Conservation (phyloP, 169 alveolate genomes). For the Plasmodium coatneyi region DNA sequence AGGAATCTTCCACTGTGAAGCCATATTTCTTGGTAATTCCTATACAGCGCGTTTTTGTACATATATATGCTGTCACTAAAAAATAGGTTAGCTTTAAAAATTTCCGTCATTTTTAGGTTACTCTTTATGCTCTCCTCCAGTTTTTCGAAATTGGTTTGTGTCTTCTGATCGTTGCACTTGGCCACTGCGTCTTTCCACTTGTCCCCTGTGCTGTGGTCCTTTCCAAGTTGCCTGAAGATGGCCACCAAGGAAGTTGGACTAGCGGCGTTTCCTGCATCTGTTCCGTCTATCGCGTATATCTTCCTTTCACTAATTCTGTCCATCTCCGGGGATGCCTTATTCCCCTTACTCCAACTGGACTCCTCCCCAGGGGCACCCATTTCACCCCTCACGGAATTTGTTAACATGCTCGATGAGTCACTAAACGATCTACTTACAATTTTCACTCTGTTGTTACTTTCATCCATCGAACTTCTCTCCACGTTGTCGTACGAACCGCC, state of each 20-base stretch:
- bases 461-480: background rate
- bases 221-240: background rate
- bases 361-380: background rate
- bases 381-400: background rate
- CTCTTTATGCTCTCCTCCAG: background rate
- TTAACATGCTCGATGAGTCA: background rate
- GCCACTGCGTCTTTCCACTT: constrained; percentile 1
- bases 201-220: background rate
- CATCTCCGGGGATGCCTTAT: background rate
- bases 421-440: background rate
- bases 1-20: constrained; percentile 20
- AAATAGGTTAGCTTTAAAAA: constrained; percentile 29
- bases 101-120: constrained; percentile 7
- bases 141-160: background rate
- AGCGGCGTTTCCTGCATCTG: background rate
- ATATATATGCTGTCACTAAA: background rate
- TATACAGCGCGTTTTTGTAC: constrained; percentile 32
- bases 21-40: constrained; percentile 20
- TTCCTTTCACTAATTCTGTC: background rate
- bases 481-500: background rate
- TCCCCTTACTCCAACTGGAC: background rate
- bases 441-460: background rate
- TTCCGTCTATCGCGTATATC: background rate
- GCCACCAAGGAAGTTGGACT: background rate
- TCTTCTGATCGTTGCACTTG: background rate